A percentile compares a stretch with the other conserved stretches of the same genome.
These are phyloP conservation scores for Pythium volutum DNA, from an alignment of 352 stramenopile genomes.

Conservation along the genomic window DNA sequence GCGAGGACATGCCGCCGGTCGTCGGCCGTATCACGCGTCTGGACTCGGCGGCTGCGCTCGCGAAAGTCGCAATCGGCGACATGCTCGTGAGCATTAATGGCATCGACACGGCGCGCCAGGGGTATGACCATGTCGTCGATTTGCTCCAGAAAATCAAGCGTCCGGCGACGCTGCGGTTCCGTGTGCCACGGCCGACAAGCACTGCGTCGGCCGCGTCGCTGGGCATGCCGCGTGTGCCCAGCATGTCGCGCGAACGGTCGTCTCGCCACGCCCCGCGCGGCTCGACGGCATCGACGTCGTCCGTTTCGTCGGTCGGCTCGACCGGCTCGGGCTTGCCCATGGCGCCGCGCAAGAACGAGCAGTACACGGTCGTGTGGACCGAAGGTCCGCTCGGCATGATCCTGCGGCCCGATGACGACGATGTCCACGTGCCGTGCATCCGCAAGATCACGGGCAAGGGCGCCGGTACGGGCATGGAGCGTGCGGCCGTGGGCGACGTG, in stretches of 20 bases:
- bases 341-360: slow-evolving; percentile 50
- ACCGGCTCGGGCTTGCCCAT: slow-evolving; percentile 25
- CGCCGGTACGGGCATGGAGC: slow-evolving; percentile 79
- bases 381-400: slow-evolving; percentile 86
- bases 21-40: slow-evolving; percentile 85
- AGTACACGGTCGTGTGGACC: slow-evolving; percentile 87
- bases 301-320: slow-evolving; percentile 36
- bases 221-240: slow-evolving; percentile 8
- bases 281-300: slow-evolving; percentile 34
- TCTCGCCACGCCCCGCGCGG: slow-evolving; percentile 4
- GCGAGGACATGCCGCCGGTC: slow-evolving; percentile 85
- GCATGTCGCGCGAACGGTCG: slow-evolving; percentile 17
- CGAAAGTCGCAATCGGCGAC: slow-evolving; percentile 79
- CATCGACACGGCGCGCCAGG: slow-evolving; percentile 80
- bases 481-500: slow-evolving; percentile 73
- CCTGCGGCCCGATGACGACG: slow-evolving; percentile 78
- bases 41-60: slow-evolving; percentile 75
- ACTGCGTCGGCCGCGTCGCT: slow-evolving; percentile 7
- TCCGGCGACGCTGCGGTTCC: slow-evolving; percentile 78
- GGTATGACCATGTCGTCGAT: slow-evolving; percentile 80
- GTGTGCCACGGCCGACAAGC: slow-evolving; percentile 57
- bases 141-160: slow-evolving; percentile 82
- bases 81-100: slow-evolving; percentile 90
- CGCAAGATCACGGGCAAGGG: slow-evolving; percentile 87
- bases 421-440: slow-evolving; percentile 86